A percentile compares a stretch with the other conserved stretches of the same genome.
Conservation (phyloP, 805 yeast genomes). For the Lachancea nothofagi region DNA sequence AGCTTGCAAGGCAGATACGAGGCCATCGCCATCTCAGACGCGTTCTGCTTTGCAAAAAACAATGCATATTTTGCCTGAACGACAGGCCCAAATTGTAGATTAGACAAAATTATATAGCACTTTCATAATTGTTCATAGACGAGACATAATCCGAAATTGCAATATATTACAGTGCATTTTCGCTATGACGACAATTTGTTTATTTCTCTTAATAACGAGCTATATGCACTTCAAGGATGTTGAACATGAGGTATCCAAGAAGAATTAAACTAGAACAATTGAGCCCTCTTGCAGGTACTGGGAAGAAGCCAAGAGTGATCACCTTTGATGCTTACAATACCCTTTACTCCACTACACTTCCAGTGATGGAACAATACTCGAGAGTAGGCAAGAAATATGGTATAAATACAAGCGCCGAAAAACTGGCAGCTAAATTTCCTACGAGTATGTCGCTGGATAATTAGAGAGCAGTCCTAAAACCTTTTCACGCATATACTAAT, state of each 20-base stretch:
- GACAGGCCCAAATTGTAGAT: not conserved
- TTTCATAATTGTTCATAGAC: slow-evolving; percentile 5
- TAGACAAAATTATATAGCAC: too few relatives aligned
- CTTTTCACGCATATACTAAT: not conserved
- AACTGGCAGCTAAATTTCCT: slow-evolving; percentile 28
- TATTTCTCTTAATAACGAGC: too few relatives aligned
- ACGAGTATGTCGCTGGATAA: too few relatives aligned
- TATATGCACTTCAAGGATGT: too few relatives aligned
- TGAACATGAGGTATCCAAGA: slow-evolving; percentile 4
- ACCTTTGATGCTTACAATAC: slow-evolving; percentile 71
- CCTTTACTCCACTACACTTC: slow-evolving; percentile 49
- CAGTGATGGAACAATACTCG: slow-evolving; percentile 51
- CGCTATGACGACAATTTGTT: too few relatives aligned
- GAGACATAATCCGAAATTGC: slow-evolving; percentile 1
- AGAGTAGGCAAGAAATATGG: slow-evolving; percentile 44
- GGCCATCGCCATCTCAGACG: slow-evolving; percentile 84
- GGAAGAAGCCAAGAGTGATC: slow-evolving; percentile 38
- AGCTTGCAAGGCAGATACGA: slow-evolving; percentile 91
- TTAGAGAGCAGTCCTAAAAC: not conserved
- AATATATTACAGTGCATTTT: not conserved
- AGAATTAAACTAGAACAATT: slow-evolving; percentile 3
- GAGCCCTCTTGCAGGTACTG: not conserved
- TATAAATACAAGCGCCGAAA: slow-evolving; percentile 27
- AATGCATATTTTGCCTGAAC: slow-evolving; percentile 29
- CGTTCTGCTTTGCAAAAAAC: slow-evolving; percentile 57